These are phyloP conservation scores for Pichia sp. DNA, from an alignment of 1,139 yeast genomes.

Conservation along the genomic window DNA sequence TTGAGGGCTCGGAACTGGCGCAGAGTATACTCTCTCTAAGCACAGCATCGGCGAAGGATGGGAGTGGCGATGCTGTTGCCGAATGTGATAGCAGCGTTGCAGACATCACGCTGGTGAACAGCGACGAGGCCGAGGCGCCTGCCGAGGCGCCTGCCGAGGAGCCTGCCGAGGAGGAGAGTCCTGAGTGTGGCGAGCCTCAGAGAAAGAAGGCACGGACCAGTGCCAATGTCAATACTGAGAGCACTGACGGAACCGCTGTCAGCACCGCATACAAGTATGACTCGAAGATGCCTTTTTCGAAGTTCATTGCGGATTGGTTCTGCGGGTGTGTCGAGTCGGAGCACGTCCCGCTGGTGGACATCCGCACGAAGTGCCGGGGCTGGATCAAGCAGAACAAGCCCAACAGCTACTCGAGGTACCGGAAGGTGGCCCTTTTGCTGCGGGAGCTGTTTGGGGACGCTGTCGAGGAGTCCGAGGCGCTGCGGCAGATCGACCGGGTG, in stretches of 20 bases:
- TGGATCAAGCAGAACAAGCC: constrained; percentile 1
- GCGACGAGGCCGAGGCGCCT: not conserved
- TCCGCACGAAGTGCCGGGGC: not conserved
- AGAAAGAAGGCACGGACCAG: not conserved
- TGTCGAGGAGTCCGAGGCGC: not conserved
- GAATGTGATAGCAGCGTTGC: not conserved
- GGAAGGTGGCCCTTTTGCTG: not conserved
- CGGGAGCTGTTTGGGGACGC: not conserved
- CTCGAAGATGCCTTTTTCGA: not conserved
- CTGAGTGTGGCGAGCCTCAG: not conserved
- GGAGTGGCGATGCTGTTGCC: not conserved
- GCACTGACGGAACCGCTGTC: too few species aligned
- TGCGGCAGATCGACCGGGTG: not conserved
- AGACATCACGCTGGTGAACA: not conserved
- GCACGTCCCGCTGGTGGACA: not conserved
- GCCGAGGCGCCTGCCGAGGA: not conserved
- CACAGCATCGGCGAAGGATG: not conserved
- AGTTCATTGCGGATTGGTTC: not conserved
- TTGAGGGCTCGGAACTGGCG: not conserved
- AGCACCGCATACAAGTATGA: not conserved
- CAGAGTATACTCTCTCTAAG: not conserved
- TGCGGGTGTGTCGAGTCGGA: not conserved
- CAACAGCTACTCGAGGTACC: not conserved
- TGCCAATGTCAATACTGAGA: not conserved
- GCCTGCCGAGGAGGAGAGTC: not conserved